Evolutionary conservation across 129 eudicot species (phyloP).

Genomic region (Escallonia rubra): DNA sequence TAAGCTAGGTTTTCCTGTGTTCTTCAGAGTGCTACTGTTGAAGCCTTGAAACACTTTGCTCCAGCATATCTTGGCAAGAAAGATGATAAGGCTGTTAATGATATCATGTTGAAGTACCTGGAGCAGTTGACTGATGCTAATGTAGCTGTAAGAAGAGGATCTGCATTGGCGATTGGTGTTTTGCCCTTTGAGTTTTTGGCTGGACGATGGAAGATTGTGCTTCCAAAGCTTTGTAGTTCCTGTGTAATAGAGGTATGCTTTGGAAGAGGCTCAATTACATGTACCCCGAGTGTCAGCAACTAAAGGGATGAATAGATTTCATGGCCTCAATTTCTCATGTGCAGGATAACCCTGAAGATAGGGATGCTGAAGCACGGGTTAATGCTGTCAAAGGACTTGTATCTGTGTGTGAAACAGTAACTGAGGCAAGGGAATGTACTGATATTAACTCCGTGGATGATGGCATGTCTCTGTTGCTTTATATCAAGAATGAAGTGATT

Average conservation of each 20-base stretch:
- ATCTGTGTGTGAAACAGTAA: conserved; percentile 72
- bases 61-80: conserved; percentile 48
- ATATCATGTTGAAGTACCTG: conserved; percentile 54
- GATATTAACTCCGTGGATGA: conserved; percentile 35
- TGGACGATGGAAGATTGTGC: conserved; percentile 62
- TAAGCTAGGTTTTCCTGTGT: background rate
- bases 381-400: conserved; percentile 89
- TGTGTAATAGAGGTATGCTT: conserved; percentile 72
- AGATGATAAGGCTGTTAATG: conserved; percentile 51
- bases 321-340: conserved; percentile 10
- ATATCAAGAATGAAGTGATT: conserved; percentile 75
- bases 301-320: conserved; percentile 7
- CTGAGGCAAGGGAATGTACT: conserved; percentile 31
- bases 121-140: conserved; percentile 78
- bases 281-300: no score
- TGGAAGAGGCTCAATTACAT: background rate
- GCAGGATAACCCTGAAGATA: conserved; percentile 88
- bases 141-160: conserved; percentile 96
- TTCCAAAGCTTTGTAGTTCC: conserved; percentile 67
- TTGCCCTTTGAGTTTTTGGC: conserved; percentile 76
- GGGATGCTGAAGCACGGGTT: conserved; percentile 97
- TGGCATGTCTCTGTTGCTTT: conserved; percentile 28
- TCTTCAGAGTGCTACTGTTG: conserved; percentile 73
- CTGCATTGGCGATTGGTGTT: conserved; percentile 90
- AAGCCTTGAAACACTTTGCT: conserved; percentile 73